Conservation (phyloP, 2,329 filamentous ascomycete species). For the Coniosporium tulheliwenetii region DNA sequence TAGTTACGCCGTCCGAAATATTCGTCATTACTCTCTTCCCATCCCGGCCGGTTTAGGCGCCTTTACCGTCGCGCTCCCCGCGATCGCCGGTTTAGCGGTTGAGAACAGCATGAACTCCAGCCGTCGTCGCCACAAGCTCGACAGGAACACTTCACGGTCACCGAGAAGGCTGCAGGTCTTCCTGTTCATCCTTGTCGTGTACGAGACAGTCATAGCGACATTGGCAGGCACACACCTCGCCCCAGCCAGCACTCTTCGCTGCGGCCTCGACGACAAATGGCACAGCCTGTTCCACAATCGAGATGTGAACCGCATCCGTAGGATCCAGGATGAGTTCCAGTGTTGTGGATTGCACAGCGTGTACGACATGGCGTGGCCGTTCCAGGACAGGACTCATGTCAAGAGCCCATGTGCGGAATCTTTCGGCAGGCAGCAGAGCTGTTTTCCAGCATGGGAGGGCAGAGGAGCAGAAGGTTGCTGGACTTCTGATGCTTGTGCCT, state of each 20-base stretch:
- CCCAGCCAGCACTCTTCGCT: constrained; percentile 26
- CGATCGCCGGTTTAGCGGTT: constrained; percentile 26
- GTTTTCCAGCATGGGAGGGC: constrained; percentile 42
- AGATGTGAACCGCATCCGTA: constrained; percentile 33
- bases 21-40: constrained; percentile 21
- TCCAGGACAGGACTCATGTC: constrained; percentile 22
- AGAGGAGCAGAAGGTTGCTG: constrained; percentile 36
- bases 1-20: constrained; percentile 15
- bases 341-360: constrained; percentile 51
- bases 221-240: constrained; percentile 26
- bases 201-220: constrained; percentile 26
- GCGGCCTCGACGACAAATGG: constrained; percentile 43
- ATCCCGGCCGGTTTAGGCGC: constrained; percentile 24
- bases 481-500: constrained; percentile 39
- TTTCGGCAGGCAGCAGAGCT: constrained; percentile 32
- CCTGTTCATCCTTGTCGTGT: constrained; percentile 22
- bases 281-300: constrained; percentile 34
- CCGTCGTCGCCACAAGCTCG: constrained; percentile 2
- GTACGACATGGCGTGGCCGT: constrained; percentile 48
- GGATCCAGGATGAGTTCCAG: constrained; percentile 48
- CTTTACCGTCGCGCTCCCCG: constrained; percentile 24
- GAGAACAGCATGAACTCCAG: constrained; percentile 20
- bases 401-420: constrained; percentile 27
- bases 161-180: constrained; percentile 9
- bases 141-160: constrained; percentile 9